A percentile compares a stretch with the other conserved stretches of the same genome.
Conservation (phyloP, 306 rosid species). For the Fagus sylvatica region DNA sequence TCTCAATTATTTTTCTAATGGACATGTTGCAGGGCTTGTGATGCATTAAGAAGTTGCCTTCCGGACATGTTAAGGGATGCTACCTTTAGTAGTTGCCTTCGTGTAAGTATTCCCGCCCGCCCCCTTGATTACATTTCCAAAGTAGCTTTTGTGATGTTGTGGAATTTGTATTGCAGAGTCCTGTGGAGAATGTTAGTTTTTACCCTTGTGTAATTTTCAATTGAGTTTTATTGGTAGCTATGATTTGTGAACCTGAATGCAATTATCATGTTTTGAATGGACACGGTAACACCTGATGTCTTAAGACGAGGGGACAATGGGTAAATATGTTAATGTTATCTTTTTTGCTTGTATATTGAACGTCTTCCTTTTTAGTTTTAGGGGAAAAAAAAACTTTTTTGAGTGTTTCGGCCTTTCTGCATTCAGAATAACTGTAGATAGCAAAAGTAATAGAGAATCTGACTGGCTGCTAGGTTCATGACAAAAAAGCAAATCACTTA, state of each 20-base stretch:
- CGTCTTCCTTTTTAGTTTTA: not conserved
- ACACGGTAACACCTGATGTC: not conserved
- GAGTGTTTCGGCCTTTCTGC: not conserved
- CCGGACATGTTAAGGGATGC: constrained; percentile 66
- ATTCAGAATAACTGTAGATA: not conserved
- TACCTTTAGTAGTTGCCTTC: constrained; percentile 59
- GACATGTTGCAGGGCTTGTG: constrained; percentile 54
- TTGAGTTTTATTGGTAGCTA: not conserved
- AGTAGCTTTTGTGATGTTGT: not conserved
- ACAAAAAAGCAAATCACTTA: not conserved
- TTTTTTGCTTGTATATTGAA: not conserved
- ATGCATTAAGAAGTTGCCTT: constrained; percentile 68
- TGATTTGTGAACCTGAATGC: not conserved
- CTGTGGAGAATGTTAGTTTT: not conserved
- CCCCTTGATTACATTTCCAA: not conserved
- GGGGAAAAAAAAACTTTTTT: too few species aligned
- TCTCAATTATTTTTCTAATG: constrained; percentile 1
- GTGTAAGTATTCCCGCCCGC: constrained; percentile 51
- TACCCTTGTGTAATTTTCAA: not conserved
- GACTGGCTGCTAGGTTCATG: not conserved
- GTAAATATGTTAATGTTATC: not conserved
- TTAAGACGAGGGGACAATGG: not conserved
- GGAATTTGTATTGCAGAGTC: not conserved
- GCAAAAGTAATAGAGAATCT: not conserved
- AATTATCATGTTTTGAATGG: not conserved